Conservation (phyloP, 495 filamentous ascomycete genomes). For the Astrothelium subdiscretum region DNA sequence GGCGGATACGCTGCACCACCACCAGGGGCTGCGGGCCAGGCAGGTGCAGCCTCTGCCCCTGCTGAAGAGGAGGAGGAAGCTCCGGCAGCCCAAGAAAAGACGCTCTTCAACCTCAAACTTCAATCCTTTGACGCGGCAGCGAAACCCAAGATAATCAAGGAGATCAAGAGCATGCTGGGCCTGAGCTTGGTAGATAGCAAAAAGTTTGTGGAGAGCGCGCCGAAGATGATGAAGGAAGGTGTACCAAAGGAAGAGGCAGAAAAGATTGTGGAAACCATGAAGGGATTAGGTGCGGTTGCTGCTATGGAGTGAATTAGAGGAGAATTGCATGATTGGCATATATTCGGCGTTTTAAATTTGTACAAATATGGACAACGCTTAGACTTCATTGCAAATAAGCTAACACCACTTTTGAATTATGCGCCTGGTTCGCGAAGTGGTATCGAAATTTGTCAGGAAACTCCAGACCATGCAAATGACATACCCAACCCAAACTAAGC, state of each 20-base stretch:
- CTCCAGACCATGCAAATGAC: background rate
- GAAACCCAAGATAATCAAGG: conserved; percentile 99
- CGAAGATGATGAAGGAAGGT: conserved; percentile 96
- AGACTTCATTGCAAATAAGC: background rate
- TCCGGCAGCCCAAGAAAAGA: conserved; percentile 82
- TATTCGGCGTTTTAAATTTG: background rate
- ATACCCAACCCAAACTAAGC: background rate
- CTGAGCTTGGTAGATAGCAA: conserved; percentile 97
- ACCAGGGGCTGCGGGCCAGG: conserved; percentile 37
- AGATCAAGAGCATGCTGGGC: conserved; percentile 92
- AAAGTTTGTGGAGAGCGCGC: conserved; percentile 97
- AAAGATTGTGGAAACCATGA: conserved; percentile 92
- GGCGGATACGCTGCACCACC: conserved; percentile 68
- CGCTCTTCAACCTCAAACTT: conserved; percentile 91
- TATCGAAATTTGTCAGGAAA: background rate
- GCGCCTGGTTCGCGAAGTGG: background rate
- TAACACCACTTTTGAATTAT: background rate
- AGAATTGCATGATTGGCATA: background rate
- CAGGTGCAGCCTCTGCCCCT: conserved; percentile 52
- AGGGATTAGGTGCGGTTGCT: conserved; percentile 79
- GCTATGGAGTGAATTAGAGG: conserved; percentile 62
- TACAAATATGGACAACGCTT: background rate
- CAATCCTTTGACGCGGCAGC: conserved; percentile 71
- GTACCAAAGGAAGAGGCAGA: conserved; percentile 97
- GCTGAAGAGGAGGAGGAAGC: conserved; percentile 77